Evolutionary conservation across 108 stramenopile species (phyloP), one percentile per base, ranked within the genome.

Genomic region (Parietichytrium sp.): DNA sequence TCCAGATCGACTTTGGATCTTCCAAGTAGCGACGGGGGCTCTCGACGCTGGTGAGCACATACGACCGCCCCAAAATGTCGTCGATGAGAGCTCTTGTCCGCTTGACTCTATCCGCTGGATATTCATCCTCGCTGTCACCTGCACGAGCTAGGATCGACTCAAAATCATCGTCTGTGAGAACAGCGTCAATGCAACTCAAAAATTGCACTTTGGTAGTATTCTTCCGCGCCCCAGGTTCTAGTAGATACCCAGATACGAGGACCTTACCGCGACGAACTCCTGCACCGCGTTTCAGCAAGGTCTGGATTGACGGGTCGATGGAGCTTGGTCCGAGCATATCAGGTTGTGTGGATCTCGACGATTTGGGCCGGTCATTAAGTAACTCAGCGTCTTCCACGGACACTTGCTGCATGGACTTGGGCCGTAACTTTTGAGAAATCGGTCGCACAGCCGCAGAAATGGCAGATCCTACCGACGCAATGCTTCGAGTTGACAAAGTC

Each of bases 1-100:
- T 42, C 61, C 61, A 72, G 42, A 72, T 72, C 15, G 61, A 23
- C 20, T 72, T 72, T 8, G 61, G 61, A 45, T 72, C 61, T 23
- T 72, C 61, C 36, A 72, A 72, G 42, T 72, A 72, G 29, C 61
- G 61, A 20, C 61, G 61, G 33, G 15, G 38, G 1, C 61, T 72
- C 20, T 72, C 61, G 42, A 72, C 61, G 23, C 45, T 33, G 38
- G 61, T 25, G 2, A 72, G 61, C 8, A 72, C 61, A 42, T 42
- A 42, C 1, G 38, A n/a, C 38, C 61, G 20, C 8, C 61, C 61
- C 61, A 72, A 25, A 7, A 42, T 72, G n/a, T 45, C 45, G 33
- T 72, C 61, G 8, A 72, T n/a, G 61, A 33, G 36, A 45, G 52
- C 27, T 53, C 2, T 53, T 13, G 61, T 2, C 61, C 38, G 36